Conservation (phyloP, 352 stramenopile genomes). For the Globisporangium radiosum region DNA sequence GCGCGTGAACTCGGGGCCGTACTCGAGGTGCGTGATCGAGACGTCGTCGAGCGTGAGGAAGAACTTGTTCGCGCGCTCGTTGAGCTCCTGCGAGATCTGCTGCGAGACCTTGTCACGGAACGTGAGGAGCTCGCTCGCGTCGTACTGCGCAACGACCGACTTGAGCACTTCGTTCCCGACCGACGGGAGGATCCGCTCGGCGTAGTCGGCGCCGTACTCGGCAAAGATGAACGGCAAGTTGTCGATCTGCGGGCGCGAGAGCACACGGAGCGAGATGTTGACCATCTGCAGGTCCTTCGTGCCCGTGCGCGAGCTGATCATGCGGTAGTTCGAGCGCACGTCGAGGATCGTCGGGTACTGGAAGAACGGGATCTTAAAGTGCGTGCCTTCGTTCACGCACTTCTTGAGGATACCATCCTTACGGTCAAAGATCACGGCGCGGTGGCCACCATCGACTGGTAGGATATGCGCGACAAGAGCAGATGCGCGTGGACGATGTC, state of each 20-base stretch:
- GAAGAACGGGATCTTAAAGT: slow-evolving; percentile 99
- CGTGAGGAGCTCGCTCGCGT: slow-evolving; percentile 98
- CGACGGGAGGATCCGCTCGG: slow-evolving; percentile 98
- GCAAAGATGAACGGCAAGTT: slow-evolving; percentile 96
- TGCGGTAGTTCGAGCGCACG: slow-evolving; percentile 95
- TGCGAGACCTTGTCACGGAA: slow-evolving; percentile 97
- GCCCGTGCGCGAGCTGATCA: slow-evolving; percentile 95
- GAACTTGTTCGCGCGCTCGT: slow-evolving; percentile 95
- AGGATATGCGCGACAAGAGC: slow-evolving; percentile 9
- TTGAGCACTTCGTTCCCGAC: slow-evolving; percentile 96
- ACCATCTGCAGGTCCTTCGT: slow-evolving; percentile 99
- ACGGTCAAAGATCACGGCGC: slow-evolving; percentile 99
- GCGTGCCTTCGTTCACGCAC: slow-evolving; percentile 95
- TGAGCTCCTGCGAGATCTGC: slow-evolving; percentile 96
- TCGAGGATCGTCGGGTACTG: slow-evolving; percentile 98
- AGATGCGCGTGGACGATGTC: not conserved
- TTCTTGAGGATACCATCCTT: slow-evolving; percentile 96
- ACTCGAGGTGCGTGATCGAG: slow-evolving; percentile 99
- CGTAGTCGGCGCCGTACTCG: slow-evolving; percentile 96
- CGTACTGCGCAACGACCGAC: slow-evolving; percentile 96
- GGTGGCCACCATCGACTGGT: slow-evolving; percentile 96
- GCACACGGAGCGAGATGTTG: slow-evolving; percentile 98
- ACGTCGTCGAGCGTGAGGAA: slow-evolving; percentile 99
- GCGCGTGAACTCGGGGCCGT: slow-evolving; percentile 98
- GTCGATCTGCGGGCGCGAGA: slow-evolving; percentile 91